Base-by-base conservation (phyloP, 257 asterid species). In the Thymus quinquecostatus region DNA sequence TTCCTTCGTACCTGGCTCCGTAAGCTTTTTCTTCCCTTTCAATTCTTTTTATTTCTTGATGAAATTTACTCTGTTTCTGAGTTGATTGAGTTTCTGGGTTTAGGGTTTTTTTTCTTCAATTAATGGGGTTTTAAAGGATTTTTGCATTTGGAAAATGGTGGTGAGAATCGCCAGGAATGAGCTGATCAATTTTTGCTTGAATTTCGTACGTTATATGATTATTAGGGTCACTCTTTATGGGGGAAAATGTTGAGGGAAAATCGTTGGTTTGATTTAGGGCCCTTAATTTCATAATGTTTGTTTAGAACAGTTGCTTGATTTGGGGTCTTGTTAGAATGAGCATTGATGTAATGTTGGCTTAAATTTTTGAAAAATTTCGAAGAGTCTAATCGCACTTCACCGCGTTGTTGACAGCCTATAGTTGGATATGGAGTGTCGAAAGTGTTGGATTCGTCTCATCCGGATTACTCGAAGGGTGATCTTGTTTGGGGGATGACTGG, bases 401-500 rank as follows among this genome's bases (percentile, higher is more conserved):
- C 43, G 10, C n/a, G 21, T 51, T 51, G 29, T 41, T 63, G 71
- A 28, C 49, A 72, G 77, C 65, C 71, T 9, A 54, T 63, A 10
- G 1, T 1, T 12, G 77, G 77, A 43, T 62, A 63, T 47, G 77
- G 77, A 72, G 77, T 72, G 71, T 72, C 64, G 6, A 63, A 30
- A 72, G 64, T 72, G 5, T 1, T 81, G 75, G 88, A 87, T 38
- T 87, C 92, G 5, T 63, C 81, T 29, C 53, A 81, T 71, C 83
- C 83, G 0, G 73, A 80, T 21, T 84, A 72, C 82, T 77, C 75
- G 48, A 78, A 80, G 28, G 92, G 81, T n/a, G 92, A 84, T 44
- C 44, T 84, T 10, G 68, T 81, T 1, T 81, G 86, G 89, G 89
- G 89, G 21, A 5, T 57, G 1, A 87, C 89, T 13, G 80, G 83